phyloP scores from a whole-genome alignment of 139 green algal genomes.

The Nannochloris sp. region DNA sequence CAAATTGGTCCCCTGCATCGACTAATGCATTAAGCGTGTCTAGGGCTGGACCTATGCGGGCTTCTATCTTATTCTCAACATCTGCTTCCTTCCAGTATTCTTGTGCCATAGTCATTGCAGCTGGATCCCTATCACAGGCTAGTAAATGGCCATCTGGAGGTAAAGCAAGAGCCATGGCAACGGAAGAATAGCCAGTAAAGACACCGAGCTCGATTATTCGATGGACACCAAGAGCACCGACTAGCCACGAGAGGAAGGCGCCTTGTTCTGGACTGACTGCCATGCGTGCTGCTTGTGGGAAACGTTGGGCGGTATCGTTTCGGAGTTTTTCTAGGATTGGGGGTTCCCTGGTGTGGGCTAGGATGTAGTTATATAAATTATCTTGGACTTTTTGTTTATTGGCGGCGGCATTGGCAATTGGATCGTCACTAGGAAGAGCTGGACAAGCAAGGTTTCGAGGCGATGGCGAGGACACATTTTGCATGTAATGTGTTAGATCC shows the following conservation, averaged over 20 bases:
- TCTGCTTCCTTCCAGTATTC: conserved; percentile 60
- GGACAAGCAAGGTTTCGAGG: no score
- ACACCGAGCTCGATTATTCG: conserved; percentile 60
- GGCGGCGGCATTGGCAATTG: background rate
- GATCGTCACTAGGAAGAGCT: background rate
- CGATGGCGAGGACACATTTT: no score
- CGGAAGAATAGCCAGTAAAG: conserved; percentile 86
- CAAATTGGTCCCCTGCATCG: conserved; percentile 1
- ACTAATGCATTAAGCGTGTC: conserved; percentile 28
- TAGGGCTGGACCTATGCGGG: conserved; percentile 18
- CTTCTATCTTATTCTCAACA: conserved; percentile 45
- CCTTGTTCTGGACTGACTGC: conserved; percentile 78
- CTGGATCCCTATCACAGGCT: conserved; percentile 68
- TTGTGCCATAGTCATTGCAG: conserved; percentile 55
- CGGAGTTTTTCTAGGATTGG: conserved; percentile 47
- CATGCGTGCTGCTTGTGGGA: conserved; percentile 51
- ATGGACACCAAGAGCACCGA: conserved; percentile 43
- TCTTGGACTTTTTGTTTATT: conserved; percentile 42
- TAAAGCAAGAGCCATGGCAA: conserved; percentile 65
- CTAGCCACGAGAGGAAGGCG: conserved; percentile 62
- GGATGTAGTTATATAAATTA: conserved; percentile 56
- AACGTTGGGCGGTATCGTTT: conserved; percentile 42
- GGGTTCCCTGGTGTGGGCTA: conserved; percentile 58
- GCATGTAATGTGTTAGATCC: no score
- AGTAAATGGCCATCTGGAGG: conserved; percentile 59